phyloP scores from a whole-genome alignment of 1,284 basidiomycete genomes.

The Crepidotus sp. region DNA sequence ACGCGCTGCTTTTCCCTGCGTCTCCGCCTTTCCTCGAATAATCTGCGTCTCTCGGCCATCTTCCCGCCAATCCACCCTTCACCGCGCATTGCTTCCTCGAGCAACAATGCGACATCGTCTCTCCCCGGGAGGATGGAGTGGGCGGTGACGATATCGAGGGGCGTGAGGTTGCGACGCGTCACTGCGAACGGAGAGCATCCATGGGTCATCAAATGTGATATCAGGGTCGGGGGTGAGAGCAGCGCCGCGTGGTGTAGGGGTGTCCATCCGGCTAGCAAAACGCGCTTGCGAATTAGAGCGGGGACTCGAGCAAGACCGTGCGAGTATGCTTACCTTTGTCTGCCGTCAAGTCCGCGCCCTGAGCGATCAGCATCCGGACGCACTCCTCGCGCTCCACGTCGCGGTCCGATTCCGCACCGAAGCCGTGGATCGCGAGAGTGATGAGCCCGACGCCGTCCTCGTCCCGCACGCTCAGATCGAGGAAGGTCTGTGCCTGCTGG shows the following conservation, averaged over 20 bases:
- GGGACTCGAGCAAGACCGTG: background rate
- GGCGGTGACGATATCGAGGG: conserved; percentile 79
- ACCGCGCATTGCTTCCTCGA: conserved; percentile 75
- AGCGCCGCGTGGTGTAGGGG: conserved; percentile 91
- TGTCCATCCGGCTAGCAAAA: conserved; percentile 76
- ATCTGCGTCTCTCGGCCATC: conserved; percentile 53
- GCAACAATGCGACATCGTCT: conserved; percentile 68
- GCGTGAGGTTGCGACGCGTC: conserved; percentile 70
- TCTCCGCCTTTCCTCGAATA: conserved; percentile 48
- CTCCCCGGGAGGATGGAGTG: conserved; percentile 72
- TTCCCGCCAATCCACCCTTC: conserved; percentile 65
- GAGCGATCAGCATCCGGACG: conserved; percentile 69
- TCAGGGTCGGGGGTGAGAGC: conserved; percentile 81
- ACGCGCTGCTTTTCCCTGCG: conserved; percentile 44
- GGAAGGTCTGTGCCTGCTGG: conserved; percentile 56
- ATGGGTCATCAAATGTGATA: conserved; percentile 88
- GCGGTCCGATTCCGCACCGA: conserved; percentile 72
- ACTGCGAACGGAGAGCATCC: conserved; percentile 74
- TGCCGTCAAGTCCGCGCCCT: conserved; percentile 64
- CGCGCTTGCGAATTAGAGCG: background rate
- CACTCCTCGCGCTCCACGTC: conserved; percentile 84
- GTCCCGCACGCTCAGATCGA: conserved; percentile 64
- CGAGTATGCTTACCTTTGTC: conserved; percentile 50
- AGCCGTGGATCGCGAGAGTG: conserved; percentile 74
- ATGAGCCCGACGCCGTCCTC: conserved; percentile 79